A percentile compares a stretch with the other conserved stretches of the same genome.
These are phyloP conservation scores for Fimicolochytrium jonesii DNA, from an alignment of 192 early-diverging fungal species.

Conservation along the genomic window DNA sequence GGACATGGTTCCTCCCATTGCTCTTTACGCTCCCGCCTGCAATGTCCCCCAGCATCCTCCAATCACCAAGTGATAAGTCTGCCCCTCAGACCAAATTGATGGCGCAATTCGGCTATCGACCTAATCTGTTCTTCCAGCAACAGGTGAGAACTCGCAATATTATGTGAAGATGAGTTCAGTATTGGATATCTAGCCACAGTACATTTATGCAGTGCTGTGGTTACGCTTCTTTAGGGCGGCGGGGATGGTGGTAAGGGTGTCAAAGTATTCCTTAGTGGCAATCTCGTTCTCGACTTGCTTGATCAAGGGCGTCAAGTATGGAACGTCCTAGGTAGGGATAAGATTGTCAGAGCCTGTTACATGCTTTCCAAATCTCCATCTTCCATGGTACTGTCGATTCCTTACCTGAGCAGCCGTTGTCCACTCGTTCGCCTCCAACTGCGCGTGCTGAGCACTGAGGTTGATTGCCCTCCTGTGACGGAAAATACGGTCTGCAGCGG, in stretches of 20 bases:
- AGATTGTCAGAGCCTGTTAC: not conserved
- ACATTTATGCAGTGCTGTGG: conserved; percentile 27
- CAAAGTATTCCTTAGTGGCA: conserved; percentile 45
- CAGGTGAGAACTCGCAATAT: no score
- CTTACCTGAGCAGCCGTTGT: conserved; percentile 72
- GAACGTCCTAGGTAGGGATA: conserved; percentile 56
- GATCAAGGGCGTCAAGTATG: conserved; percentile 79
- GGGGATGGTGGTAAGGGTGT: conserved; percentile 39
- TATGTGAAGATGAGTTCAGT: no score
- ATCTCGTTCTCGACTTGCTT: conserved; percentile 76
- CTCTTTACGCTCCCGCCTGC: no score
- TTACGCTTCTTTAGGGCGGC: conserved; percentile 35
- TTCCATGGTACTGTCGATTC: not conserved
- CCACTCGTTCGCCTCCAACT: conserved; percentile 67
- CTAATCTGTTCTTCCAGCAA: no score
- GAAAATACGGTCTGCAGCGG: conserved; percentile 63
- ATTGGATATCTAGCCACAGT: no score
- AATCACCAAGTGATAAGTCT: no score
- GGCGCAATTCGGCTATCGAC: no score
- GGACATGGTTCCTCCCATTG: no score
- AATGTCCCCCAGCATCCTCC: no score
- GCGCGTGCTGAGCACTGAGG: conserved; percentile 63
- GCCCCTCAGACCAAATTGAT: no score
- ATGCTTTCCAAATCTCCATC: conserved; percentile 1
- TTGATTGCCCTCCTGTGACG: conserved; percentile 78